Conservation (phyloP, 192 early-diverging fungal genomes). For the Diversispora epigaea region DNA sequence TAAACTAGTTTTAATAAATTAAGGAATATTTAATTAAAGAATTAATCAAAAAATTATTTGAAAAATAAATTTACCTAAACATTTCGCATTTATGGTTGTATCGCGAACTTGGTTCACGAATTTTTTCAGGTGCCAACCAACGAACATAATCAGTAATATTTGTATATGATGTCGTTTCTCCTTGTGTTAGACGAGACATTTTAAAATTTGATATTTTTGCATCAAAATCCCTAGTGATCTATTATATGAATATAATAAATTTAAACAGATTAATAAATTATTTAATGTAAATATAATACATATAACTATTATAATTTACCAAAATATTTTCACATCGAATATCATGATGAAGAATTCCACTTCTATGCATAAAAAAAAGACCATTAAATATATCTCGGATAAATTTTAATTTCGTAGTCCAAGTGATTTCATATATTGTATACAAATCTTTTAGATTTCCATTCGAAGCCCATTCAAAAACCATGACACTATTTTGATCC, state of each 20-base stretch:
- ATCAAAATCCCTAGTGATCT: neutral
- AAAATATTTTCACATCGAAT: constrained; percentile 14
- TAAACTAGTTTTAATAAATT: neutral
- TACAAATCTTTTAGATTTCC: neutral
- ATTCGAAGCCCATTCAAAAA: constrained; percentile 13
- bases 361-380: neutral
- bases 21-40: neutral
- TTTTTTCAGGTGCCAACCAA: constrained; percentile 24
- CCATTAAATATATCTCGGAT: neutral
- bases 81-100: constrained; percentile 25
- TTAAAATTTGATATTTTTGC: constrained; percentile 25
- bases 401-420: constrained; percentile 9
- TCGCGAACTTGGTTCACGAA: neutral
- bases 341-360: neutral
- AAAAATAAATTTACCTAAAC: neutral
- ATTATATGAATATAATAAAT: neutral
- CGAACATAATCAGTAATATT: neutral
- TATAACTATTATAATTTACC: neutral
- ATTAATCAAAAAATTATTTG: neutral
- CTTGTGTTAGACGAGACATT: neutral
- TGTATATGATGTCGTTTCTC: neutral
- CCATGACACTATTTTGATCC: neutral
- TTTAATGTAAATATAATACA: too few relatives aligned
- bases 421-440: neutral
- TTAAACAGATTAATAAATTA: neutral